These are phyloP conservation scores for Arthrobotrys musiformis DNA, from an alignment of 2,329 filamentous ascomycete genomes.

Conservation along the genomic window DNA sequence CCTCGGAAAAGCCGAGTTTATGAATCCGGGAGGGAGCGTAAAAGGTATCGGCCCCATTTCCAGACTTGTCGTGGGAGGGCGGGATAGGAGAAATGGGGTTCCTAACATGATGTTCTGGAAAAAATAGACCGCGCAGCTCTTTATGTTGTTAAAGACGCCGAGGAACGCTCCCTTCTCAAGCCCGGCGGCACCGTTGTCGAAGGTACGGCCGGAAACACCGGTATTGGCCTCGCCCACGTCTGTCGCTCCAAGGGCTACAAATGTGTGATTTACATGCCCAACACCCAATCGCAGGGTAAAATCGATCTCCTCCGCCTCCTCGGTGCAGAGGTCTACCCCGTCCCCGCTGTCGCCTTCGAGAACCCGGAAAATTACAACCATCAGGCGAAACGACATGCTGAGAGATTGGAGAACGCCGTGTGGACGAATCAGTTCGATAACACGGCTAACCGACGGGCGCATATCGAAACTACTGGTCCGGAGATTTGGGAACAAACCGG, in stretches of 20 bases:
- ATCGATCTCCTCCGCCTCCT: constrained; percentile 90
- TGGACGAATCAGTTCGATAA: constrained; percentile 99
- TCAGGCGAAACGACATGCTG: constrained; percentile 90
- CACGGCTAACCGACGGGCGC: constrained; percentile 88
- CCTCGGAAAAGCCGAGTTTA: constrained; percentile 97
- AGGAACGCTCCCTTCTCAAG: constrained; percentile 82
- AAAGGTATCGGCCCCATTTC: constrained; percentile 67
- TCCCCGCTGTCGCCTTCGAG: constrained; percentile 94
- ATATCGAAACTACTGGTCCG: constrained; percentile 95
- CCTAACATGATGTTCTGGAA: not conserved
- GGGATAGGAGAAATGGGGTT: not conserved
- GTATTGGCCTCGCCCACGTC: constrained; percentile 96
- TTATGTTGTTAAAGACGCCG: constrained; percentile 92
- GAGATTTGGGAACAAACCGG: constrained; percentile 95
- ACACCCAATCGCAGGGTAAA: constrained; percentile 98
- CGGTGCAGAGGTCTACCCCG: constrained; percentile 93
- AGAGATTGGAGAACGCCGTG: constrained; percentile 75
- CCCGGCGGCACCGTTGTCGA: constrained; percentile 95
- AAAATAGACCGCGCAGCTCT: constrained; percentile 82
- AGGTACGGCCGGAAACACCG: constrained; percentile 96
- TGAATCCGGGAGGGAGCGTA: constrained; percentile 95
- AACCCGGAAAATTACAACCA: constrained; percentile 98
- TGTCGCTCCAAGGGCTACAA: constrained; percentile 92
- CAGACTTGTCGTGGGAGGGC: not conserved
- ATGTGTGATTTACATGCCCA: constrained; percentile 99